Evolutionary conservation across 345 rosid genomes (phyloP), one percentile per base, ranked within the genome.

Genomic region (Geranium rotundifolium): DNA sequence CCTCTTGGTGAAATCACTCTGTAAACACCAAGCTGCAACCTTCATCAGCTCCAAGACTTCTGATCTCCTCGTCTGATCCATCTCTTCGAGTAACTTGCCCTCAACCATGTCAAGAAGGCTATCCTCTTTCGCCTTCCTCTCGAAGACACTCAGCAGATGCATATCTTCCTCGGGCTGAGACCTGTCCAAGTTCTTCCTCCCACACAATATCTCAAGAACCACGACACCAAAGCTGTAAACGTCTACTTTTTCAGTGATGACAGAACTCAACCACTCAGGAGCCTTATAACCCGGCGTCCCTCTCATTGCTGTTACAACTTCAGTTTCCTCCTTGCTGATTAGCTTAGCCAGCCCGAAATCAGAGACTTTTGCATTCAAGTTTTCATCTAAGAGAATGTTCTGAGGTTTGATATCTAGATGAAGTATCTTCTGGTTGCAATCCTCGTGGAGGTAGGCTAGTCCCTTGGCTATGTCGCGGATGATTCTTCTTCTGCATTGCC

Each of bases 161-260:
- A 49, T 27, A 1, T 64, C 73, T 60, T 73, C 72, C 17, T 64
- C 69, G 2, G 56, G 60, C 49, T 27, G 19, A 9, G 61, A 71
- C 23, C 66, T 17, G 16, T 65, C 71, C 0, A 71, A 17, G 50
- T 52, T 67, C 63, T 54, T 77, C 19, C 62, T 62, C 6, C 75
- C 65, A 7, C 78, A 70, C 30, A 62, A 20, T 29, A 77, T 60
- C 65, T 71, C 73, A 56, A 73, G 27, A 15, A 73, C 34, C 8
- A 77, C 75, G 19, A 70, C 68, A 1, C 78, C 73, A 62, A 77
- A 77, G 64, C 75, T 68, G 6, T 77, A 77, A 2, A 64, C 66
- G 60, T 77, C 81, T 7, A 58, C 81, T 58, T 77, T 71, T 50
- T 67, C 67, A 7, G 75, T 73, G 29, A 65, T 72, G 18, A 37